Base-by-base conservation (phyloP, 2,329 filamentous ascomycete genomes). In the Cordyceps javanica region DNA sequence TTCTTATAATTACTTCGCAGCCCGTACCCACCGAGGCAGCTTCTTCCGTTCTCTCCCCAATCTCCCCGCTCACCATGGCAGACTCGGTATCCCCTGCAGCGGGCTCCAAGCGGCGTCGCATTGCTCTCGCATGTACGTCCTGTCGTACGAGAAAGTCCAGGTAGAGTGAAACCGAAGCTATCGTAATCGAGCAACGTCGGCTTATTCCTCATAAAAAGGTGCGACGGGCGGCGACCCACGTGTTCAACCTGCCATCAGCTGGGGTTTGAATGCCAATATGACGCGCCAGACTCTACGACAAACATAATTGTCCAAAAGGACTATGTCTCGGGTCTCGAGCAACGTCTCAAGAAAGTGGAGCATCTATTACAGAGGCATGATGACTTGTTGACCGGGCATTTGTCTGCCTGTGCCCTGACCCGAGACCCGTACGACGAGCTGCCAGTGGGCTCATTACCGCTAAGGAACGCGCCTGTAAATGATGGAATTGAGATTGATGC, bases 91-190 rank as follows among this genome's bases (percentile, higher is more conserved):
- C 28, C 19, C 38, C 52, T 8, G 26, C 41, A 6, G 38, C 52
- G 19, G 38, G 55, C 26, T 50, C 51, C 13, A 61, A 61, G 32
- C 51, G 59, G 2, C 59, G 59, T 7, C 54, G 64, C 4, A 64
- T 63, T 34, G 58, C 63, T 21, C 58, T 65, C 25, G 64, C 64
- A n/a, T 65, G 64, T 58, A 61, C 55, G 41, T 52, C 58, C 10
- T 66, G 64, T 51, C 62, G 64, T 8, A 50, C 58, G 11, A 63
- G 64, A 38, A 66, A 66, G 49, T 65, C 64, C 19, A 61, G 62
- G 55, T 64, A 61, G 19, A 57, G 16, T 14, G 26, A 10, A 11
- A 6, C 11, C 26, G 5, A 23, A 28, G 16, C 5, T 32, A 8
- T 25, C 23, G 11, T 21, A 26, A 6, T 38, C 32, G 23, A 42